Evolutionary conservation across 2,329 filamentous ascomycete genomes (phyloP).

Genomic region (Fusarium clavum): DNA sequence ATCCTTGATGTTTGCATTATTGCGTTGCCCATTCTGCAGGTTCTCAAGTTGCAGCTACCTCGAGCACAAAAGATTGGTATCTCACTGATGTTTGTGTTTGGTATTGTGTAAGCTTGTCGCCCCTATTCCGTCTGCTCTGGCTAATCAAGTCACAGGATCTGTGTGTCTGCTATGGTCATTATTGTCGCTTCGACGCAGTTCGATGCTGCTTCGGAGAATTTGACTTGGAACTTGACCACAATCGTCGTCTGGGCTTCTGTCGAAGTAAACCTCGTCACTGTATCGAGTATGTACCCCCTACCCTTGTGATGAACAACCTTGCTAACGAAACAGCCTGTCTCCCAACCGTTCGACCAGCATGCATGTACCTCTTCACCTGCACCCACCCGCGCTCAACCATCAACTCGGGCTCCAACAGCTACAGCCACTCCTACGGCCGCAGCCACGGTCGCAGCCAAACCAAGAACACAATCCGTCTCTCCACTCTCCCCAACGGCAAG

Average conservation of each 20-base stretch:
- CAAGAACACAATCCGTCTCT: conserved; percentile 40
- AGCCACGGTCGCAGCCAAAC: conserved; percentile 35
- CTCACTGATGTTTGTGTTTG: conserved; percentile 47
- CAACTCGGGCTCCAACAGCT: conserved; percentile 32
- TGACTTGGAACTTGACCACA: conserved; percentile 39
- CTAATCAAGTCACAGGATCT: conserved; percentile 25
- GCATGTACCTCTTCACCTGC: conserved; percentile 37
- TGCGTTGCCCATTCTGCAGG: conserved; percentile 47
- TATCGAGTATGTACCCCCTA: conserved; percentile 27
- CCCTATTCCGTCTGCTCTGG: fast-evolving
- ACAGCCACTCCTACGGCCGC: conserved; percentile 5
- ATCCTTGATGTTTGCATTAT: conserved; percentile 50
- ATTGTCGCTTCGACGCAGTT: conserved; percentile 32
- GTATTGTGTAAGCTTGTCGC: conserved; percentile 44
- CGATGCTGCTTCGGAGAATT: conserved; percentile 25
- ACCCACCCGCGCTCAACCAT: conserved; percentile 22
- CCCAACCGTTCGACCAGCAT: conserved; percentile 38
- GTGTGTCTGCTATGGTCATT: conserved; percentile 37
- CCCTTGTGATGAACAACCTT: fast-evolving
- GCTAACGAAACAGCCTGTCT: conserved; percentile 28
- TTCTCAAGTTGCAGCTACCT: conserved; percentile 47
- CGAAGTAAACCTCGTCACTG: conserved; percentile 43
- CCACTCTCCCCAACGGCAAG: conserved; percentile 23
- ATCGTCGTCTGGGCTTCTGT: conserved; percentile 44
- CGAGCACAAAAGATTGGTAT: conserved; percentile 46